A percentile compares a stretch with the other conserved stretches of the same genome.
phyloP scores from a whole-genome alignment of 306 rosid species.

The cucumber (Cucumis sativus) region DNA sequence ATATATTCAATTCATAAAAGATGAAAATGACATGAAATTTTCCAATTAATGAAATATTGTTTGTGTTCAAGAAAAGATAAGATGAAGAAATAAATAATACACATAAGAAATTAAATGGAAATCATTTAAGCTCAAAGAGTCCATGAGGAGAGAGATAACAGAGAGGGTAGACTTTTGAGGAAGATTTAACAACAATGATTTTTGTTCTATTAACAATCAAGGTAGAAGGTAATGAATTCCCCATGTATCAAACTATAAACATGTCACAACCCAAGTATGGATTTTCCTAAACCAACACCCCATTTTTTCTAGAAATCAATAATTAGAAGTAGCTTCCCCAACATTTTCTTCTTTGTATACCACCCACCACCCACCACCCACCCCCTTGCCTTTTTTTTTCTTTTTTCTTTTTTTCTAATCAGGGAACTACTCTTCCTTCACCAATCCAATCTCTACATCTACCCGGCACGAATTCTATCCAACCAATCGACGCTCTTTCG shows the following conservation, averaged over 20 bases:
- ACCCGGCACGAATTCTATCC: slow-evolving; percentile 60
- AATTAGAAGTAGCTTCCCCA: slow-evolving; percentile 7
- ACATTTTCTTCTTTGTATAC: neutral
- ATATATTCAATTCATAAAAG: neutral
- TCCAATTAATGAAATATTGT: neutral
- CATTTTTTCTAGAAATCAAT: neutral
- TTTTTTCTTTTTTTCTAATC: neutral
- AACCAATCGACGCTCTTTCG: slow-evolving; percentile 83
- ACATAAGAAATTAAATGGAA: neutral
- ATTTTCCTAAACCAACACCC: neutral
- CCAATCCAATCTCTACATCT: slow-evolving; percentile 9
- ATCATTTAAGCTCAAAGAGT: neutral
- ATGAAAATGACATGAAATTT: neutral
- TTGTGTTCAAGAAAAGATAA: neutral
- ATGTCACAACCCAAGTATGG: neutral
- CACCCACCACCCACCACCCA: slow-evolving; percentile 3
- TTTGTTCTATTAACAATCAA: slow-evolving; percentile 10
- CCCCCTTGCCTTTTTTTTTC: no score
- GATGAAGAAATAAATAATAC: neutral
- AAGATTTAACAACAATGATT: slow-evolving; percentile 6
- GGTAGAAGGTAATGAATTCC: slow-evolving; percentile 9
- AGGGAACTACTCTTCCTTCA: neutral
- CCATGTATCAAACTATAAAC: slow-evolving; percentile 9
- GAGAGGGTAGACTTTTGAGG: neutral
- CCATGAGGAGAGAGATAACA: neutral